Percentiles rank a stretch among this genome's conserved stretches.
Evolutionary conservation across 148 eudicot species (phyloP).

Genomic region (Spergularia marina): DNA sequence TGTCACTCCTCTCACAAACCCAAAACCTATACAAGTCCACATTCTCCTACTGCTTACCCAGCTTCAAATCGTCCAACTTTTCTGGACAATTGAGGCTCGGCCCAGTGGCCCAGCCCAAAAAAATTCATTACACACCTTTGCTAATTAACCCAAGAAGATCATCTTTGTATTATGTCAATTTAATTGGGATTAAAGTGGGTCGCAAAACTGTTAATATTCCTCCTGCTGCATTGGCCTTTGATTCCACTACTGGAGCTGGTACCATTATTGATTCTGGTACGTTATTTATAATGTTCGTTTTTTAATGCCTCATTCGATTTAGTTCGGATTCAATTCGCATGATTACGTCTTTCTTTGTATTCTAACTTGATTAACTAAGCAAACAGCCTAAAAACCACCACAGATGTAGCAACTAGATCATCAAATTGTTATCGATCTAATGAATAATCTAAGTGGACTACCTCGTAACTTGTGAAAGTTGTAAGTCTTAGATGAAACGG

Average conservation of each 20-base stretch:
- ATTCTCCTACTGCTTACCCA: conserved; percentile 83
- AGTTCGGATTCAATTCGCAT: no score
- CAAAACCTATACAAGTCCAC: conserved; percentile 61
- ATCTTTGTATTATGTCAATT: conserved; percentile 73
- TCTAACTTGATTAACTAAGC: no score
- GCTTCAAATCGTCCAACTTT: conserved; percentile 53
- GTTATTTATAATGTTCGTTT: neutral
- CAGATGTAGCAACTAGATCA: no score
- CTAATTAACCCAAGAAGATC: conserved; percentile 75
- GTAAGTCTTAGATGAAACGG: no score
- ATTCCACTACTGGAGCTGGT: conserved; percentile 77
- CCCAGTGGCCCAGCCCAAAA: conserved; percentile 59
- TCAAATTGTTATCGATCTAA: no score
- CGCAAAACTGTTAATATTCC: conserved; percentile 54
- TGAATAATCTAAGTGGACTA: no score
- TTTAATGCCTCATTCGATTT: no score
- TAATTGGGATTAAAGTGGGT: conserved; percentile 73
- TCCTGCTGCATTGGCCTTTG: conserved; percentile 58
- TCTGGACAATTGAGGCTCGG: conserved; percentile 71
- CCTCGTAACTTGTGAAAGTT: no score
- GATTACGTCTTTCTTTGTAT: no score
- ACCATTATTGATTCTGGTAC: conserved; percentile 84
- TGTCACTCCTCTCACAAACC: conserved; percentile 64
- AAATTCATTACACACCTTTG: conserved; percentile 57
- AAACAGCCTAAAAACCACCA: no score